Evolutionary conservation across 2,329 filamentous ascomycete species (phyloP).

Genomic region (Juglanconis sp.): DNA sequence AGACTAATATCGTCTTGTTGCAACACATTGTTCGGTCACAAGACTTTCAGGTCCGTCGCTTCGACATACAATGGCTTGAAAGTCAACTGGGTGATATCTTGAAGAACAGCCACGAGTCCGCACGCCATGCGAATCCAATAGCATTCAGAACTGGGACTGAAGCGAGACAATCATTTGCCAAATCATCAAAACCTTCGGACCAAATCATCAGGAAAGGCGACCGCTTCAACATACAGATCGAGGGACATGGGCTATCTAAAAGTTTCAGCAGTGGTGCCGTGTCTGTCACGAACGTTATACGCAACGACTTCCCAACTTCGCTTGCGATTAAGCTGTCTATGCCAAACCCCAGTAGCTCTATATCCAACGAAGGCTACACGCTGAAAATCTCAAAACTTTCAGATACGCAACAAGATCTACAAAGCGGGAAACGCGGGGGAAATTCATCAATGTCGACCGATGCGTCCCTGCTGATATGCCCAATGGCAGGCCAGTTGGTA

Average conservation of each 20-base stretch:
- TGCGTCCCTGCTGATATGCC: not conserved
- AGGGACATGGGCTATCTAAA: not conserved
- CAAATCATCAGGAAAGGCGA: slow-evolving; percentile 8
- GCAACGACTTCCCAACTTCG: slow-evolving; percentile 51
- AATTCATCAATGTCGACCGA: not conserved
- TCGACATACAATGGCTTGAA: slow-evolving; percentile 8
- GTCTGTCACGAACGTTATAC: slow-evolving; percentile 41
- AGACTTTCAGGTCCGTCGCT: slow-evolving; percentile 42
- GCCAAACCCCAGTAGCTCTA: slow-evolving; percentile 32
- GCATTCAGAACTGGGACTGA: not conserved
- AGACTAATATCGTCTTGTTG: slow-evolving; percentile 55
- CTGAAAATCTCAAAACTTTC: not conserved
- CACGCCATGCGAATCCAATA: not conserved
- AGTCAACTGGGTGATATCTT: not conserved
- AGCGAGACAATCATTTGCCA: not conserved
- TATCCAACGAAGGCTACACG: not conserved
- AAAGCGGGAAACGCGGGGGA: not conserved
- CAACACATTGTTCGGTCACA: slow-evolving; percentile 48
- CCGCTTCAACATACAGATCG: not conserved
- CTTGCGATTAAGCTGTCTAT: slow-evolving; percentile 51
- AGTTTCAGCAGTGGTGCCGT: not conserved
- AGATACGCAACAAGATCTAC: not conserved
- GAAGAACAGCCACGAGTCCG: too few relatives aligned
- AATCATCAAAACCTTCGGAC: not conserved
- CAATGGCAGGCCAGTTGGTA: slow-evolving; percentile 53